These are phyloP conservation scores for Boletus tomentosulus DNA, from an alignment of 768 basidiomycete genomes.

Conservation along the genomic window DNA sequence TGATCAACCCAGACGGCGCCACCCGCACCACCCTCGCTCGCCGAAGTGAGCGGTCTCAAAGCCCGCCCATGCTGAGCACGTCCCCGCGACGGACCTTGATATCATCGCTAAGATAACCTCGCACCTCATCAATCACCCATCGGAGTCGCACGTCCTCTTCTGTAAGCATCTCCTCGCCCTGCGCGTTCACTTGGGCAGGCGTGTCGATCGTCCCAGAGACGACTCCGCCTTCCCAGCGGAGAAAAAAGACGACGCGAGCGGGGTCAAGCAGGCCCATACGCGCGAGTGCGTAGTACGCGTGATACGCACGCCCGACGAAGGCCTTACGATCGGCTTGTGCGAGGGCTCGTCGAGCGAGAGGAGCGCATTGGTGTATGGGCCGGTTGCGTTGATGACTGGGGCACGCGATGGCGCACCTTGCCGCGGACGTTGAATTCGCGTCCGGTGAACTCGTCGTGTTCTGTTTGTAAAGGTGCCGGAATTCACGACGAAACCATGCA, in stretches of 20 bases:
- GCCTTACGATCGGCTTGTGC: slow-evolving; percentile 84
- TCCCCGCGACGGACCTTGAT: slow-evolving; percentile 93
- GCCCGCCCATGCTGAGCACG: slow-evolving; percentile 94
- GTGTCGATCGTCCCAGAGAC: slow-evolving; percentile 97
- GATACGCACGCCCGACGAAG: slow-evolving; percentile 92
- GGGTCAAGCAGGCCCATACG: slow-evolving; percentile 96
- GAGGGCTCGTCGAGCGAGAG: slow-evolving; percentile 73
- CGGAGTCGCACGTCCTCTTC: slow-evolving; percentile 82
- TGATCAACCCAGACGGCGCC: slow-evolving; percentile 75
- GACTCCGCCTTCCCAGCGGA: slow-evolving; percentile 97
- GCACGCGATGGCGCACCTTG: slow-evolving; percentile 44
- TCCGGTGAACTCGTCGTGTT: slow-evolving; percentile 70
- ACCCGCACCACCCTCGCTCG: slow-evolving; percentile 71
- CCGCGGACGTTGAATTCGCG: slow-evolving; percentile 78
- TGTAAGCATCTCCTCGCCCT: slow-evolving; percentile 56
- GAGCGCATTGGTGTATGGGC: slow-evolving; percentile 86
- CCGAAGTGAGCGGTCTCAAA: slow-evolving; percentile 82
- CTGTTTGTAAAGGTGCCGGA: too few species aligned
- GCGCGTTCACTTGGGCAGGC: slow-evolving; percentile 58
- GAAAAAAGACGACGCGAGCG: slow-evolving; percentile 95
- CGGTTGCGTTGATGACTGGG: slow-evolving; percentile 88
- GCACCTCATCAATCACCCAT: slow-evolving; percentile 94
- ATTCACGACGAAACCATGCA: too few species aligned
- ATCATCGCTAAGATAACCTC: slow-evolving; percentile 84
- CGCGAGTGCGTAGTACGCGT: slow-evolving; percentile 94